Conservation (phyloP, 73 alveolate species). For the Uronychia setigera region DNA sequence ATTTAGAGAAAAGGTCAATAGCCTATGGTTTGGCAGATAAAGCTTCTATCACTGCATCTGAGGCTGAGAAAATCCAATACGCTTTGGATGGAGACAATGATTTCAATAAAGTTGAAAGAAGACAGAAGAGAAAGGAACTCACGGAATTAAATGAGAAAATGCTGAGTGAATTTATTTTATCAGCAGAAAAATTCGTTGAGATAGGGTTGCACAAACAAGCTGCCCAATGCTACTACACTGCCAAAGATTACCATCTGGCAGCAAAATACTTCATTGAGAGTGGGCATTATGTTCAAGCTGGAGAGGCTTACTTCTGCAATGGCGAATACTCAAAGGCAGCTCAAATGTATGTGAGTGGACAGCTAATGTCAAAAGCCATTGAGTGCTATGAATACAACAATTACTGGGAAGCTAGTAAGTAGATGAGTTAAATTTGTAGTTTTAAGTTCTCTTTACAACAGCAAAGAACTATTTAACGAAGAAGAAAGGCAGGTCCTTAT, state of each 20-base stretch:
- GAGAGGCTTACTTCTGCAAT: slow-evolving; percentile 61
- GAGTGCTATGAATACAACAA: slow-evolving; percentile 30
- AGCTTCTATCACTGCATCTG: slow-evolving; percentile 43
- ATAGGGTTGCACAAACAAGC: slow-evolving; percentile 67
- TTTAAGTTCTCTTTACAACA: slow-evolving; percentile 54
- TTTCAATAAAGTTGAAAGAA: slow-evolving; percentile 38
- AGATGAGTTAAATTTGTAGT: not conserved
- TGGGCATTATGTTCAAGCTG: slow-evolving; percentile 74
- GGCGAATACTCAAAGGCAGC: slow-evolving; percentile 48
- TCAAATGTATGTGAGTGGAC: slow-evolving; percentile 12
- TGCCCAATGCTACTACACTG: slow-evolving; percentile 82
- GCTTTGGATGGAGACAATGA: slow-evolving; percentile 11
- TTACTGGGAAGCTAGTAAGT: slow-evolving; percentile 15
- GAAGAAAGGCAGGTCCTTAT: slow-evolving; percentile 69
- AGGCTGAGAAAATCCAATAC: slow-evolving; percentile 47
- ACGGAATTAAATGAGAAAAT: slow-evolving; percentile 28
- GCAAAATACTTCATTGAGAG: slow-evolving; percentile 51
- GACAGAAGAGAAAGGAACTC: slow-evolving; percentile 21
- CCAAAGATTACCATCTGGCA: slow-evolving; percentile 63
- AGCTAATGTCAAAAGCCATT: slow-evolving; percentile 9
- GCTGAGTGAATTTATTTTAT: slow-evolving; percentile 35
- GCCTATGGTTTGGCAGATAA: slow-evolving; percentile 73
- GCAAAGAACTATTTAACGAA: slow-evolving; percentile 67
- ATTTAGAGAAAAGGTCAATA: slow-evolving; percentile 54
- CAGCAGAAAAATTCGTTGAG: slow-evolving; percentile 65